Evolutionary conservation across 1,284 basidiomycete genomes (phyloP), one percentile per base, ranked within the genome.

Genomic region (Microbotryomycetes sp.): DNA sequence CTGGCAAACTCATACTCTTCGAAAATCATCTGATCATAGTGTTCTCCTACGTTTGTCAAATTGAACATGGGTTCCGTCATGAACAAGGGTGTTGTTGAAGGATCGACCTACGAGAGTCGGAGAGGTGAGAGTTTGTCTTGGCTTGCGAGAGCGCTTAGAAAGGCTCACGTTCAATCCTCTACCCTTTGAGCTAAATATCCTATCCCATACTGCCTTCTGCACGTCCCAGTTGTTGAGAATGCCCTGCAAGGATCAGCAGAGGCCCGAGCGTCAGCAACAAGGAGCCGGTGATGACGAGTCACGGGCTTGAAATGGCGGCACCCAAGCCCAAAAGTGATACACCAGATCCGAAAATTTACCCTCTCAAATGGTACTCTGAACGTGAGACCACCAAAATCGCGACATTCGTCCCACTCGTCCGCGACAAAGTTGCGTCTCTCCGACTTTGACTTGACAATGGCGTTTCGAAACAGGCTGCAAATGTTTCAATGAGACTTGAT

Each of bases 61-160:
- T 94, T 91, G 81, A 93, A 89, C 74, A 91, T 91, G 3, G 92
- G 89, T 76, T 97, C 93, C 3, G 93, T 96, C 55, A 97, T 82
- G 54, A 97, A 78, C 45, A 94, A 78, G 2, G 86, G 85, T 0
- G 85, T 83, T 53, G 84, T 81, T 1, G 82, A 77, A 0, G 88
- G 84, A 70, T 89, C 82, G 60, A 89, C 77, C 88, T 92, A 70
- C 5, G 50, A 58, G 25, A 29, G 22, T 6, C 46, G 32, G 23
- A 29, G 48, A 23, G 26, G 14, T 42, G 25, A 15, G 23, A 19
- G 46, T 9, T 1, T 12, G 36, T 42, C 36, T 42, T 19, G 12
- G 36, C 19, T 42, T 42, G 19, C 9, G 9, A 19, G 19, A 42
- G 9, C 9, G 12, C 64, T 59, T 50, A 56, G 48, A 16, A 56